A percentile compares a stretch with the other conserved stretches of the same genome.
Conservation (phyloP, 2,329 filamentous ascomycete genomes). For the Chalara sp. region DNA sequence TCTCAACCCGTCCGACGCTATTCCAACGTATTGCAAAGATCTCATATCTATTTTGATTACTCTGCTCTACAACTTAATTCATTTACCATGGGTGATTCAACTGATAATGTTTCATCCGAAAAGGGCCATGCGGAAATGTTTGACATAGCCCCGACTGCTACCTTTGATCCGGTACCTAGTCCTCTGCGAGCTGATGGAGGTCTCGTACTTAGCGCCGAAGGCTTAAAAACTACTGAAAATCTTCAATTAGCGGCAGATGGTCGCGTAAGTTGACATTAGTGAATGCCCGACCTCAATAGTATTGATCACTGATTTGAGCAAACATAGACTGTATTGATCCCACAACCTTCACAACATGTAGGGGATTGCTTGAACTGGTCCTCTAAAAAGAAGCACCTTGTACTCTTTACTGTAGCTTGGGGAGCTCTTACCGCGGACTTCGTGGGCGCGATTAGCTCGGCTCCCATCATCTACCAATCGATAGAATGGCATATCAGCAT, state of each 20-base stretch:
- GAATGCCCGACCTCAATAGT: background rate
- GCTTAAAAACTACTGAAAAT: background rate
- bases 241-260: background rate
- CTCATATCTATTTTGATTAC: no score
- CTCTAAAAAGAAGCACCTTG: constrained; percentile 6
- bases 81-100: no score
- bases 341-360: constrained; percentile 39
- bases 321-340: constrained; percentile 12
- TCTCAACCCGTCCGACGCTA: no score
- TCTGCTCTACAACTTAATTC: no score
- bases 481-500: background rate
- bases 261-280: background rate
- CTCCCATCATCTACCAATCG: background rate
- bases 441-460: constrained; percentile 20
- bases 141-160: no score
- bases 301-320: background rate
- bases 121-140: no score
- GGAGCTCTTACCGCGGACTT: constrained; percentile 22
- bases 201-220: background rate
- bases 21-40: no score
- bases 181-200: no score
- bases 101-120: no score
- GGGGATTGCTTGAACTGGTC: constrained; percentile 38
- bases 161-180: no score
- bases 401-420: constrained; percentile 28